Conservation (phyloP, 148 eudicot species). For the Persicaria maculosa region DNA sequence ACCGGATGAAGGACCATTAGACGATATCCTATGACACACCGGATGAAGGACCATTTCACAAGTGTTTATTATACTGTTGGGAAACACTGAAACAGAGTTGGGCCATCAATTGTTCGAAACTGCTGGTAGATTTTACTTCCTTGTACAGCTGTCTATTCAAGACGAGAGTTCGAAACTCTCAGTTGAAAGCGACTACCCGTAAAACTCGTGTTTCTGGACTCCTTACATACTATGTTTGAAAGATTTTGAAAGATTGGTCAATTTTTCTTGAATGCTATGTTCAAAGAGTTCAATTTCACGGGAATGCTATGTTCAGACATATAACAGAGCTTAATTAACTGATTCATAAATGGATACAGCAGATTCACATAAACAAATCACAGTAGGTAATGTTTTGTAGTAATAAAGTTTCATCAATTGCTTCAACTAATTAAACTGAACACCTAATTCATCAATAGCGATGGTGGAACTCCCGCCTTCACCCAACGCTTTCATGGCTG, state of each 20-base stretch:
- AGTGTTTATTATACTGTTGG: neutral
- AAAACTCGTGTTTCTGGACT: neutral
- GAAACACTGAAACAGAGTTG: neutral
- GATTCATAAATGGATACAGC: too few relatives aligned
- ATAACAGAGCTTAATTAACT: too few relatives aligned
- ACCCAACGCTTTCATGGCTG: conserved; percentile 15
- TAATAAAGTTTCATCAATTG: neutral
- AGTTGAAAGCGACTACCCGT: neutral
- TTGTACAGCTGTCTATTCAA: conserved; percentile 6
- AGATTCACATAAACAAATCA: too few relatives aligned
- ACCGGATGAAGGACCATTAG: neutral
- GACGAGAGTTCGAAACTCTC: neutral
- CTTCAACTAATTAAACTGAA: neutral
- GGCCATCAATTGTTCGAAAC: neutral
- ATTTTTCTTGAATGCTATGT: neutral
- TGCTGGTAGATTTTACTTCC: neutral
- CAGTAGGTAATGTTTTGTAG: too few relatives aligned
- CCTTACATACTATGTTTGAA: too few relatives aligned
- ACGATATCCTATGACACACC: neutral
- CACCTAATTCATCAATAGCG: conserved; percentile 11
- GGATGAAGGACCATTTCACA: neutral
- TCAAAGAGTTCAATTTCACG: too few relatives aligned
- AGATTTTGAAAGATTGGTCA: too few relatives aligned
- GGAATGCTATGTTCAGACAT: too few relatives aligned
- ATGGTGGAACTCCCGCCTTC: conserved; percentile 26